Evolutionary conservation across 352 stramenopile species (phyloP).

Genomic region (Phytophthora macrochlamydospora): DNA sequence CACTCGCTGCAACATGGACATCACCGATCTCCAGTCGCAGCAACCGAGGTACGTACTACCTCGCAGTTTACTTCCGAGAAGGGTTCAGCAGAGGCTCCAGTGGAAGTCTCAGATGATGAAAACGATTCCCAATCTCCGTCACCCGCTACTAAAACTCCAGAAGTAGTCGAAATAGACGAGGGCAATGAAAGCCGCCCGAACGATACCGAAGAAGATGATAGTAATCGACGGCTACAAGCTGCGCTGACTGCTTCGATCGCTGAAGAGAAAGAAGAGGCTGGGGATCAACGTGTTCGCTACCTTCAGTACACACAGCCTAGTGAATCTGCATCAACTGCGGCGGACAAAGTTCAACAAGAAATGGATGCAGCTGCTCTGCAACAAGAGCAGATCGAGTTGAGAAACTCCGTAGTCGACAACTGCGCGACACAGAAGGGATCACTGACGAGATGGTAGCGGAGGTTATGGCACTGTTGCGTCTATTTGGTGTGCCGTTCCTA

Average conservation of each 20-base stretch:
- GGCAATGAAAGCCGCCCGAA: not conserved
- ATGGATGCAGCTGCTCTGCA: constrained; percentile 48
- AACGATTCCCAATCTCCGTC: constrained; percentile 6
- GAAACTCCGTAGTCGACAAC: constrained; percentile 74
- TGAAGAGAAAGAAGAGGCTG: constrained; percentile 26
- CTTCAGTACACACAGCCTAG: constrained; percentile 44
- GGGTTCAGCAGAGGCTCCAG: constrained; percentile 15
- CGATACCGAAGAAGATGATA: constrained; percentile 13
- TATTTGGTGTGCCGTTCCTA: constrained; percentile 99
- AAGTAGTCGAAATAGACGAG: constrained; percentile 28
- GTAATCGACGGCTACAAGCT: constrained; percentile 34
- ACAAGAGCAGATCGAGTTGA: constrained; percentile 71
- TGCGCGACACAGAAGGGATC: constrained; percentile 93
- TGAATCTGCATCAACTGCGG: constrained; percentile 4
- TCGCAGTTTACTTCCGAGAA: not conserved
- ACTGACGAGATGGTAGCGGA: constrained; percentile 98
- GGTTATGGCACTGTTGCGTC: constrained; percentile 94
- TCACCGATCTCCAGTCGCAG: constrained; percentile 13
- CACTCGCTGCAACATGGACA: constrained; percentile 54
- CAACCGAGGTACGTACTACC: not conserved
- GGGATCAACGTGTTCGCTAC: constrained; percentile 41
- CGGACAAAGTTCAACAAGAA: constrained; percentile 16
- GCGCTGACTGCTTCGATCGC: constrained; percentile 42
- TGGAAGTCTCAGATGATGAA: constrained; percentile 26
- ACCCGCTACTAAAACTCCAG: constrained; percentile 2